Percentiles rank a stretch among this genome's conserved stretches.
Conservation (phyloP, 2,329 filamentous ascomycete genomes). For the Orbilia ellipsospora region DNA sequence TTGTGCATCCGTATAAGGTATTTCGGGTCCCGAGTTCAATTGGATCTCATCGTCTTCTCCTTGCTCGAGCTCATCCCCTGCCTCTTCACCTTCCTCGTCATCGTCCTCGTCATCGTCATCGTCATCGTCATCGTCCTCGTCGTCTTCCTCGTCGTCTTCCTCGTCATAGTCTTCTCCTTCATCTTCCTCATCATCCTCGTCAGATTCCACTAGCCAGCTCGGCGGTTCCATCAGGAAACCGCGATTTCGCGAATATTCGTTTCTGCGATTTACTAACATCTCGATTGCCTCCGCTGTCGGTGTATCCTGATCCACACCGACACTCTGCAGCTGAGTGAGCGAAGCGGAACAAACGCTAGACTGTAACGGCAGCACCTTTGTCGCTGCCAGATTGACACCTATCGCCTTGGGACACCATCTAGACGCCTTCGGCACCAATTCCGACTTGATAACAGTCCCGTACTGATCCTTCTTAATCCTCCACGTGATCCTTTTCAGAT, state of each 20-base stretch:
- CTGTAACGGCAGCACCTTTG: background rate
- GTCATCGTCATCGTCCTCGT: background rate
- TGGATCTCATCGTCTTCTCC: background rate
- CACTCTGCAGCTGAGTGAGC: background rate
- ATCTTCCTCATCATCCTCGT: background rate
- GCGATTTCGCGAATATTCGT: too few relatives aligned
- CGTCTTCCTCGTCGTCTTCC: background rate
- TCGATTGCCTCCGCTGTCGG: background rate
- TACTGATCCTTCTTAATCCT: slow-evolving; percentile 8
- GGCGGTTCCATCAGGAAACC: too few relatives aligned
- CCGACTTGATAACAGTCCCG: background rate
- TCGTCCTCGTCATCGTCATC: background rate
- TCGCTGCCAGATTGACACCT: background rate
- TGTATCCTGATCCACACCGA: background rate
- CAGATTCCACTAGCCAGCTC: background rate
- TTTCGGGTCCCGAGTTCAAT: too few relatives aligned
- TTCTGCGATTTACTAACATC: background rate
- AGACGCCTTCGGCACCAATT: background rate
- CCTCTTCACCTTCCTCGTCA: background rate
- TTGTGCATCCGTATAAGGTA: too few relatives aligned
- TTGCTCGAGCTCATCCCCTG: too few relatives aligned
- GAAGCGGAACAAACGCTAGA: background rate
- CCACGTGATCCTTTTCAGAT: slow-evolving; percentile 64
- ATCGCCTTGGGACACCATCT: background rate
- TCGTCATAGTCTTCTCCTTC: background rate